phyloP scores from a whole-genome alignment of 805 yeast species.

The Kuraishia piskuri region DNA sequence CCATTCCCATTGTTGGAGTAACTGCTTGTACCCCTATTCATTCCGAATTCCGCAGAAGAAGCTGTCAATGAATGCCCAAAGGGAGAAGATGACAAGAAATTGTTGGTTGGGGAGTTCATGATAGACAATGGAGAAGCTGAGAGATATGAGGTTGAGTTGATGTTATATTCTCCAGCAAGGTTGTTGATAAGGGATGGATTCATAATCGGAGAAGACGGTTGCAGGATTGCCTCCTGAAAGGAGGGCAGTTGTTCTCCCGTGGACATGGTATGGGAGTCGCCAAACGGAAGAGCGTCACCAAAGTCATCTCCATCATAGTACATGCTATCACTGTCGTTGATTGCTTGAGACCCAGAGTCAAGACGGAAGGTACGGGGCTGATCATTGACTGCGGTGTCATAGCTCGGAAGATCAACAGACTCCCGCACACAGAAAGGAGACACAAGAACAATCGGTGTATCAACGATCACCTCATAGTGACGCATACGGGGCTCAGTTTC shows the following conservation, averaged over 20 bases:
- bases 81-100: neutral
- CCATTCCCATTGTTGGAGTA: constrained; percentile 19
- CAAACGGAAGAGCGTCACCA: neutral
- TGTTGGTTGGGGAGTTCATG: constrained; percentile 8
- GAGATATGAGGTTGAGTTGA: constrained; percentile 27
- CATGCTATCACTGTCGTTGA: constrained; percentile 23
- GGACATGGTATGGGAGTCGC: constrained; percentile 6
- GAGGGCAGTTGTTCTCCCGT: constrained; percentile 37
- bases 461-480: constrained; percentile 75
- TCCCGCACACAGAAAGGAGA: constrained; percentile 28
- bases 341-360: constrained; percentile 9
- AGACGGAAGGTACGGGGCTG: neutral
- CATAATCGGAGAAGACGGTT: constrained; percentile 37
- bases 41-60: neutral
- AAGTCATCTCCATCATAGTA: constrained; percentile 17
- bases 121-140: constrained; percentile 32
- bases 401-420: constrained; percentile 30
- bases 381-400: constrained; percentile 12
- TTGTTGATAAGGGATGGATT: neutral
- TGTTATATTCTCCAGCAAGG: constrained; percentile 18
- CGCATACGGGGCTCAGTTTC: constrained; percentile 37
- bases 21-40: neutral
- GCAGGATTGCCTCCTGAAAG: constrained; percentile 55
- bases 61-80: neutral
- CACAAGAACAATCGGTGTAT: constrained; percentile 59